Percentiles rank a stretch among this genome's conserved stretches.
phyloP scores from a whole-genome alignment of 1,284 basidiomycete species.

The Bjerkandera adusta region DNA sequence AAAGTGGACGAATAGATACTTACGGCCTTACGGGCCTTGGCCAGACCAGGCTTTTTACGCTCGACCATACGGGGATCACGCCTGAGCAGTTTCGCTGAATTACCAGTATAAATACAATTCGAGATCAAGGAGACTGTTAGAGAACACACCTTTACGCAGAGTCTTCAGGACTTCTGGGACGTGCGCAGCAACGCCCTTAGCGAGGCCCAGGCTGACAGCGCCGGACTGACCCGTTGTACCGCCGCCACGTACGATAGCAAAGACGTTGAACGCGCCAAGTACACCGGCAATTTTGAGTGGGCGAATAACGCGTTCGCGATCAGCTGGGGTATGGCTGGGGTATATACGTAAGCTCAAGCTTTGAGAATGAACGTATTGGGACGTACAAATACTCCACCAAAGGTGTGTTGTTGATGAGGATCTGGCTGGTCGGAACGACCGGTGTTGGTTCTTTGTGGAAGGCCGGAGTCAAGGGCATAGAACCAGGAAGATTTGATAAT shows the following conservation, averaged over 20 bases:
- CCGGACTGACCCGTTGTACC: constrained; percentile 90
- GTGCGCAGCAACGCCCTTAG: constrained; percentile 77
- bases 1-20: constrained; percentile 33
- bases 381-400: constrained; percentile 73
- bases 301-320: constrained; percentile 80
- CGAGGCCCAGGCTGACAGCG: constrained; percentile 84
- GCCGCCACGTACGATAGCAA: constrained; percentile 85
- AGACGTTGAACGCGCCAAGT: constrained; percentile 93
- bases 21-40: constrained; percentile 91
- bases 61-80: constrained; percentile 98
- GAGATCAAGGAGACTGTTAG: background rate
- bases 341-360: no score
- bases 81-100: constrained; percentile 78
- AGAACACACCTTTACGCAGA: constrained; percentile 65
- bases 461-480: constrained; percentile 9
- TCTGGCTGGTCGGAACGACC: constrained; percentile 29
- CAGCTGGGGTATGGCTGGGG: constrained; percentile 53
- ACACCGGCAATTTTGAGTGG: constrained; percentile 84
- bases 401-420: constrained; percentile 86
- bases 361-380: background rate
- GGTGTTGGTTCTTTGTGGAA: constrained; percentile 15
- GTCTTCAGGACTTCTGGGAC: constrained; percentile 64
- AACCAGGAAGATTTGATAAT: constrained; percentile 4
- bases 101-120: constrained; percentile 3
- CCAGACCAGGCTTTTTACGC: constrained; percentile 91